Evolutionary conservation across 2,329 filamentous ascomycete genomes (phyloP).

Genomic region (Calcarisporium arbuscula): DNA sequence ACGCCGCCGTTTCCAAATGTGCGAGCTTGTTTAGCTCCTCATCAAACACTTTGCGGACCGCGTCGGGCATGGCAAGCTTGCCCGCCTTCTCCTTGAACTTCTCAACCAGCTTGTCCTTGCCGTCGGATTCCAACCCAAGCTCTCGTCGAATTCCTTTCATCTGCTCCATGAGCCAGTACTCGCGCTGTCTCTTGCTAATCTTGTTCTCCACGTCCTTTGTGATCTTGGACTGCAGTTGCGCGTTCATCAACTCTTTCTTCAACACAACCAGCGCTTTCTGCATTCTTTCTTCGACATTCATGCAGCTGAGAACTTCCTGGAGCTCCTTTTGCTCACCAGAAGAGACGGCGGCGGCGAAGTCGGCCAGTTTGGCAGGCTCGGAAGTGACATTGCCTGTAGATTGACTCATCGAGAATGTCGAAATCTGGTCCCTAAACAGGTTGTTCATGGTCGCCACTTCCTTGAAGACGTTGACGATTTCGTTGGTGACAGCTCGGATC

Average conservation of each 20-base stretch:
- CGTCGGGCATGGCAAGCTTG: slow-evolving; percentile 94
- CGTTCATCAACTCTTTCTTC: slow-evolving; percentile 98
- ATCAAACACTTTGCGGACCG: slow-evolving; percentile 94
- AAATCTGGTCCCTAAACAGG: slow-evolving; percentile 94
- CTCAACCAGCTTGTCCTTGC: slow-evolving; percentile 96
- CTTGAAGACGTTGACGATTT: slow-evolving; percentile 98
- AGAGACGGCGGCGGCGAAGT: slow-evolving; percentile 96
- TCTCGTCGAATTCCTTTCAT: slow-evolving; percentile 98
- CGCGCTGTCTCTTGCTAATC: slow-evolving; percentile 92
- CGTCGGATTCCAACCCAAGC: slow-evolving; percentile 92
- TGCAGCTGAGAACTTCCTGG: slow-evolving; percentile 80
- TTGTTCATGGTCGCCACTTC: slow-evolving; percentile 92
- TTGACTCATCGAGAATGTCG: slow-evolving; percentile 92
- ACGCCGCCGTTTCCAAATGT: slow-evolving; percentile 89
- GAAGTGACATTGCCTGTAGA: slow-evolving; percentile 92
- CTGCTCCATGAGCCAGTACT: slow-evolving; percentile 99
- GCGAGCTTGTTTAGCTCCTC: slow-evolving; percentile 97
- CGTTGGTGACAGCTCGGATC: slow-evolving; percentile 87
- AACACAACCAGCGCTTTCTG: slow-evolving; percentile 86
- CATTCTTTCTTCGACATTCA: slow-evolving; percentile 88
- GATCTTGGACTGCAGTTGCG: slow-evolving; percentile 93
- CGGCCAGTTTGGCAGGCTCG: slow-evolving; percentile 89
- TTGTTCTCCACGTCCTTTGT: slow-evolving; percentile 96
- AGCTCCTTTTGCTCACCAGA: slow-evolving; percentile 86
- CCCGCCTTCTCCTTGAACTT: slow-evolving; percentile 93